Percentiles rank a stretch among this genome's conserved stretches.
These are phyloP conservation scores for Xylaria flabelliformis DNA, from an alignment of 495 filamentous ascomycete genomes.

Conservation along the genomic window DNA sequence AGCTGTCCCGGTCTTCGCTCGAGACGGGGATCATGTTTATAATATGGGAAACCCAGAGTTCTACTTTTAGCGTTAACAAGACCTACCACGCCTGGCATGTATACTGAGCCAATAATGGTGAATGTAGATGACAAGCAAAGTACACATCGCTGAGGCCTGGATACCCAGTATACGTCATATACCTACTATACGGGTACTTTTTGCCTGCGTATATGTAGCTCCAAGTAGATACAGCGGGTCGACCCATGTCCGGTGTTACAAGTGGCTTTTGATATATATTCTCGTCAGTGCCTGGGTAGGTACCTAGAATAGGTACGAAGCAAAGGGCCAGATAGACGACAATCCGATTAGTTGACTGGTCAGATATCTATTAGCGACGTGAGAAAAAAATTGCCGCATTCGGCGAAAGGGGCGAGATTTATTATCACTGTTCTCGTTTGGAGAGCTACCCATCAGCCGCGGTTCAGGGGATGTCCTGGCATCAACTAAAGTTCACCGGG, in stretches of 20 bases:
- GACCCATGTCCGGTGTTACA: slow-evolving; percentile 14
- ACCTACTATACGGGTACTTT: not conserved
- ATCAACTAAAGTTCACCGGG: not conserved
- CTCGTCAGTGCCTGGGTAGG: not conserved
- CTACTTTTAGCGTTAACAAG: not conserved
- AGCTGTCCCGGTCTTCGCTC: not conserved
- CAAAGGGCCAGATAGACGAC: not conserved
- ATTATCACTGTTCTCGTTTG: not conserved
- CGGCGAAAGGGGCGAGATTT: not conserved
- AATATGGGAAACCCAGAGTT: not conserved
- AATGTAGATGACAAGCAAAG: not conserved
- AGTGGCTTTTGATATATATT: not conserved
- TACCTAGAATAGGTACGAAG: not conserved
- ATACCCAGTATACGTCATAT: slow-evolving; percentile 8
- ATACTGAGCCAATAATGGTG: not conserved
- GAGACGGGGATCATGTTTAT: slow-evolving; percentile 17
- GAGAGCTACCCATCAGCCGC: not conserved
- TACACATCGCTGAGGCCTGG: not conserved
- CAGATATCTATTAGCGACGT: not conserved
- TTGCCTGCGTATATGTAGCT: not conserved
- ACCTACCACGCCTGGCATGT: not conserved
- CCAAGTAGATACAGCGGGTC: slow-evolving; percentile 19
- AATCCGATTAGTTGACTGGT: not conserved
- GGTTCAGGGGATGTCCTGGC: not conserved
- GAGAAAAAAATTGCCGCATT: not conserved